Conservation (phyloP, 2,329 filamentous ascomycete species). For the Aspergillus ochraceoroseus region DNA sequence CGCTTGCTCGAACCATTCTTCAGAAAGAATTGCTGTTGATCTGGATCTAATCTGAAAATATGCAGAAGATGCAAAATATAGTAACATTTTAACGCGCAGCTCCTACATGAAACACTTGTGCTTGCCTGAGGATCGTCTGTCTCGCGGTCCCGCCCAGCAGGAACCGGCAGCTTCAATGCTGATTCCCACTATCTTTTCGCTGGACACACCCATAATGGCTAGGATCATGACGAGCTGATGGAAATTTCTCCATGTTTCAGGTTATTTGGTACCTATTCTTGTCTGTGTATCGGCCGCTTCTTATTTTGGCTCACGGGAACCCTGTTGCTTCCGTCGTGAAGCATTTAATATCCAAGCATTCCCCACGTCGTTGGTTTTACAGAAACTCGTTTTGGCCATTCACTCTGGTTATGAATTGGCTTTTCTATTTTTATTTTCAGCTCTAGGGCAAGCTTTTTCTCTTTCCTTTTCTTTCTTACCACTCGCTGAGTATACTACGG, state of each 20-base stretch:
- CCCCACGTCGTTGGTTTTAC: constrained; percentile 24
- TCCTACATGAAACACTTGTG: constrained; percentile 34
- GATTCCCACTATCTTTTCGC: constrained; percentile 21
- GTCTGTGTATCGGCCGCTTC: constrained; percentile 20
- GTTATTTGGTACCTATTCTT: constrained; percentile 30
- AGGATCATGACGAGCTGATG: constrained; percentile 31
- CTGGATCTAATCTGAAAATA: constrained; percentile 27
- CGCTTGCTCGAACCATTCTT: constrained; percentile 25
- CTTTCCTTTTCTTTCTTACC: constrained; percentile 17
- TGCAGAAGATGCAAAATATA: constrained; percentile 38
- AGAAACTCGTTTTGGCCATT: constrained; percentile 13
- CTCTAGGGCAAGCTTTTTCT: constrained; percentile 20
- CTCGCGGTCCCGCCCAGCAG: constrained; percentile 20
- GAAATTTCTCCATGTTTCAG: constrained; percentile 40
- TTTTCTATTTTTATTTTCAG: constrained; percentile 18
- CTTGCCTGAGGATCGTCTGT: constrained; percentile 26
- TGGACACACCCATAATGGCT: constrained; percentile 26
- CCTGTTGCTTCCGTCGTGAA: constrained; percentile 20
- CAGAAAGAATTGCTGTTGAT: constrained; percentile 16
- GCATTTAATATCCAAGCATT: constrained; percentile 42
- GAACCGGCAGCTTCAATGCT: constrained; percentile 10
- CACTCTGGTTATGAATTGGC: constrained; percentile 22
- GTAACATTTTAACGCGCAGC: constrained; percentile 41
- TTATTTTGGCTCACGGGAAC: constrained; percentile 26
- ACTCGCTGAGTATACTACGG: constrained; percentile 16